Evolutionary conservation across 768 basidiomycete species (phyloP).

Genomic region (Agrocybe pediades): DNA sequence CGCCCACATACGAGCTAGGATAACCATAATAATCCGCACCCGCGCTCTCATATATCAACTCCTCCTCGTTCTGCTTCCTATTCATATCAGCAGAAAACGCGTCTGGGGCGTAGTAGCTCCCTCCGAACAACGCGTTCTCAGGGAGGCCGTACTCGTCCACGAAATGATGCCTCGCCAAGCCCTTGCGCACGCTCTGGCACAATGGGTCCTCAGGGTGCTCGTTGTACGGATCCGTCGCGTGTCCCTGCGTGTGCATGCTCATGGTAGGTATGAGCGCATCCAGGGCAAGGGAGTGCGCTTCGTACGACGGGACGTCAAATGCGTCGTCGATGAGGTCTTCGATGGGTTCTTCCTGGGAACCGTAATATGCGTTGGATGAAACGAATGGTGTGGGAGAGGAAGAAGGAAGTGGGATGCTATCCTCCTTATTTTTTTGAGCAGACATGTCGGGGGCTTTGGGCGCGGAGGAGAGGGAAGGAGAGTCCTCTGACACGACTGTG

Average conservation of each 20-base stretch:
- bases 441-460: too few relatives aligned
- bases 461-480: too few relatives aligned
- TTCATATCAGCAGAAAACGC: too few relatives aligned
- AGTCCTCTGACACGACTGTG: too few relatives aligned
- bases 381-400: background rate
- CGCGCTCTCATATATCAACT: too few relatives aligned
- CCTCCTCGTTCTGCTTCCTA: background rate
- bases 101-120: too few relatives aligned
- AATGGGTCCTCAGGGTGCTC: constrained; percentile 1
- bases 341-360: too few relatives aligned
- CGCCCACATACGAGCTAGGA: background rate
- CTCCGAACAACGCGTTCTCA: background rate
- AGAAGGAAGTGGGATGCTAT: background rate
- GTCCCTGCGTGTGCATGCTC: constrained; percentile 4
- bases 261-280: background rate
- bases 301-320: background rate
- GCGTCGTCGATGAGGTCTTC: background rate
- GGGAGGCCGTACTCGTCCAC: constrained; percentile 2
- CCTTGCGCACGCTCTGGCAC: constrained; percentile 2
- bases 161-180: background rate
- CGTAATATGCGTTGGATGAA: too few relatives aligned
- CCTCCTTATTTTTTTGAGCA: too few relatives aligned
- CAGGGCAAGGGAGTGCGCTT: background rate
- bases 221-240: background rate
- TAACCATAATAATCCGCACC: background rate